Evolutionary conservation across 805 yeast genomes (phyloP), one percentile per base, ranked within the genome.

Genomic region (Spathaspora hagerdaliae): DNA sequence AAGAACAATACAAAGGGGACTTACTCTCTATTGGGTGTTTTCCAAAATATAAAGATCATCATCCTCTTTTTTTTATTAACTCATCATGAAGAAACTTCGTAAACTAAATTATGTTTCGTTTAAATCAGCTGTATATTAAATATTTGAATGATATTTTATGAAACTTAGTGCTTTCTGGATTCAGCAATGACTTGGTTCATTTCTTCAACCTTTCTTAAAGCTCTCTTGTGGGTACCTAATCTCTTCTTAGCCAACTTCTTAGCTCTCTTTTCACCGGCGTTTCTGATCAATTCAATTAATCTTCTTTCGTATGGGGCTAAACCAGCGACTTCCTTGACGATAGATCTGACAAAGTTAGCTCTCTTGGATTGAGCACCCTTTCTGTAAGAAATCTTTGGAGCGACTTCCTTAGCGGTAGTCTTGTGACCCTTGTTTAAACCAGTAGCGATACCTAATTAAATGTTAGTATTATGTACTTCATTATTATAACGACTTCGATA

Each of bases 231-330:
- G 67, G 99, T 89, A 81, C 99, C 99, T 73, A 94, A 88, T 88
- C 94, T 92, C 96, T 88, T 94, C 94, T 94, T 94, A 62, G 98
- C 97, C 73, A 94, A 90, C 90, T 94, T 94, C 89, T 94, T 88
- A 64, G 99, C 99, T 83, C 98, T 94, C 96, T 94, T 94, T 82
- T 94, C 99, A 85, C 97, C 96, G 74, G 97, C 91, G 82, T 95
- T 94, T 85, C 99, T 94, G 86, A 94, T 83, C 80, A 94, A 84
- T 82, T 94, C 99, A 70, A 95, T 87, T 74, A 94, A 85, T 82
- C 99, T 91, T 84, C 97, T 91, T 83, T 94, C 99, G 78, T 94
- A 94, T 79, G 99, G 99, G 60, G 99, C 97, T 72, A 94, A 83
- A 75, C 99, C 99, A 63, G 96, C 79, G 65, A 94, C 97, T 81